Base-by-base conservation (phyloP, 495 filamentous ascomycete genomes). In the Talaromyces trachyspermus region DNA sequence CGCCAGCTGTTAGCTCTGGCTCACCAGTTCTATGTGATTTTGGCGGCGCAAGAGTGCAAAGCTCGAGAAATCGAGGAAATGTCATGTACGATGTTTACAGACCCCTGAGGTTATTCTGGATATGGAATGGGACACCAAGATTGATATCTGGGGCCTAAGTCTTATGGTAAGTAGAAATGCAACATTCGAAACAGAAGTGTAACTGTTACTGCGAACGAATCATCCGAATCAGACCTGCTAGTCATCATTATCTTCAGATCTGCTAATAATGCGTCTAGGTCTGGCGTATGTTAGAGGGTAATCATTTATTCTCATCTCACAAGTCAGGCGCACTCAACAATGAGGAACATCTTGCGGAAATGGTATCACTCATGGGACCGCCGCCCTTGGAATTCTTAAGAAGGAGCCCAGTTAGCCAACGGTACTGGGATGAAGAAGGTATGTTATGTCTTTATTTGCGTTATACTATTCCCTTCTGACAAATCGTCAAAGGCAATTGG, bases 111-210 rank as follows among this genome's bases (percentile, higher is more conserved):
- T 71, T 3, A 63, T 69, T 33, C 37, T 71, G 43, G 47, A 53
- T 23, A 65, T 64, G 50, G 52, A 30, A 20, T 72, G 69, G 69
- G 51, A 60, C 49, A 59, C 46, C 25, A 65, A 63, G 43, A 54
- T 71, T 36, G 65, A 72, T 46, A 65, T 72, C 33, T 72, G 68
- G 68, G 58, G 54, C 49, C 44, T 65, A n/a, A 72, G 66, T 2
- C 63, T 70, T 49, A 56, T 74, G 65, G 67, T 75, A 57, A 48
- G 61, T 44, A 25, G 26, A 42, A 46, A 46, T 23, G 33, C 24
- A 18, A 4, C 6, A 30, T 30, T 39, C 15, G 62, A n/a, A n/a
- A n/a, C n/a, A n/a, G n/a, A n/a, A n/a, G n/a, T n/a, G n/a, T n/a
- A n/a, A n/a, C n/a, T n/a, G n/a, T n/a, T n/a, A n/a, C n/a, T n/a